Evolutionary conservation across 2,329 filamentous ascomycete genomes (phyloP).

Genomic region (Penicillium verrucosum): DNA sequence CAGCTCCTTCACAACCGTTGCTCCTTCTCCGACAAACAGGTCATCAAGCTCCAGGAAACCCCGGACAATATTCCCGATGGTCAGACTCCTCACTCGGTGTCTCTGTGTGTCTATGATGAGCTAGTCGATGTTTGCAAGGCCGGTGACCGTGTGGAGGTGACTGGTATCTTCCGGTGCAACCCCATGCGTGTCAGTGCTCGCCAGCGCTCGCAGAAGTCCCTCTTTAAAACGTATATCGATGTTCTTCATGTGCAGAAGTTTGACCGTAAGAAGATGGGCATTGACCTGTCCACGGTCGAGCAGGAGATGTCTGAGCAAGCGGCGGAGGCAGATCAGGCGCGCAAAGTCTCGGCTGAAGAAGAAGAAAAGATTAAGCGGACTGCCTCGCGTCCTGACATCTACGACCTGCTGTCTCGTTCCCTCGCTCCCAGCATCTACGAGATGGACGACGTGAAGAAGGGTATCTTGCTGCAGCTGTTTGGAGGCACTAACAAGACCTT

Average conservation of each 20-base stretch:
- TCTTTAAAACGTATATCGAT: slow-evolving; percentile 98
- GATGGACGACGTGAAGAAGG: slow-evolving; percentile 98
- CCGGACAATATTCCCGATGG: slow-evolving; percentile 92
- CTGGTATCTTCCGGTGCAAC: slow-evolving; percentile 93
- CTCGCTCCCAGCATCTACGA: slow-evolving; percentile 95
- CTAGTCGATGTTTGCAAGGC: slow-evolving; percentile 97
- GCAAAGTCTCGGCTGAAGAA: slow-evolving; percentile 80
- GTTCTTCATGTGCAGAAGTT: slow-evolving; percentile 94
- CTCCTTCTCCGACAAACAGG: slow-evolving; percentile 92
- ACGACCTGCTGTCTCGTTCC: slow-evolving; percentile 85
- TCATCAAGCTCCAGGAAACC: slow-evolving; percentile 97
- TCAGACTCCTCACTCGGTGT: slow-evolving; percentile 95
- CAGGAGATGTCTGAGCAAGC: slow-evolving; percentile 72
- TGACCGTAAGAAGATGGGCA: slow-evolving; percentile 89
- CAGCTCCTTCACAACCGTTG: slow-evolving; percentile 97
- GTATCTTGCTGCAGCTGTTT: slow-evolving; percentile 92
- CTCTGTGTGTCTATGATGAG: slow-evolving; percentile 93
- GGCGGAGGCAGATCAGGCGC: slow-evolving; percentile 72
- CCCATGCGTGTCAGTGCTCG: slow-evolving; percentile 91
- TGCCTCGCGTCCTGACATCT: slow-evolving; percentile 77
- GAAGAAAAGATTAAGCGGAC: slow-evolving; percentile 83
- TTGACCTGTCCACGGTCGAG: slow-evolving; percentile 83
- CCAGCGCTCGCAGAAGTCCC: slow-evolving; percentile 85
- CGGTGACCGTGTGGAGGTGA: slow-evolving; percentile 91
- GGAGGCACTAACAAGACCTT: slow-evolving; percentile 98